These are phyloP conservation scores for Vaccinium darrowii DNA, from an alignment of 148 eudicot genomes.

Conservation along the genomic window DNA sequence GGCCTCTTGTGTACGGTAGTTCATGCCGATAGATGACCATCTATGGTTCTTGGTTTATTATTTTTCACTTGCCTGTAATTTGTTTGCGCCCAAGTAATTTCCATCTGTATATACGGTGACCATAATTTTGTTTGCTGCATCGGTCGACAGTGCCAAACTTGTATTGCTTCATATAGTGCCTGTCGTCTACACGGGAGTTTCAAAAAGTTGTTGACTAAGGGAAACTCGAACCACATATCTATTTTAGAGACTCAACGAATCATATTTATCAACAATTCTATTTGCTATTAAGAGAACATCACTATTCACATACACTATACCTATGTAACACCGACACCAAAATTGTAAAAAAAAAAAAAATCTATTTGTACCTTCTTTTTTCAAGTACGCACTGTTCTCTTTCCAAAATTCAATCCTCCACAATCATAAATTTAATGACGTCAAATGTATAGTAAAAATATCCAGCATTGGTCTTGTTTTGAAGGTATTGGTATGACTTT, in stretches of 20 bases:
- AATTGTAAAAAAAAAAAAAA: no score
- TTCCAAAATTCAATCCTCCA: background rate
- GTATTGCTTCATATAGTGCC: background rate
- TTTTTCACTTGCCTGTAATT: background rate
- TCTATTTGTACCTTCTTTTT: background rate
- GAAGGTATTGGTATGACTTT: constrained; percentile 11
- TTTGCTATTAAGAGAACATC: background rate
- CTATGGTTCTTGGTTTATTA: background rate
- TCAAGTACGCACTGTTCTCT: background rate
- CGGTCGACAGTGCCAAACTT: background rate
- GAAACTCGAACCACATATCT: background rate
- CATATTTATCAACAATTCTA: background rate
- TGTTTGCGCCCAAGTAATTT: background rate
- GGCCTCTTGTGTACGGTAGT: background rate
- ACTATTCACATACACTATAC: background rate
- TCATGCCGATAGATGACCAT: background rate
- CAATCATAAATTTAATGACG: background rate
- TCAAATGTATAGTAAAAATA: background rate
- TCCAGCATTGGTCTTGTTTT: constrained; percentile 12
- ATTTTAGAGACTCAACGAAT: background rate
- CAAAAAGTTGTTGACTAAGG: background rate
- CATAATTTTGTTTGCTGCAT: background rate
- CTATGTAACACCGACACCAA: no score
- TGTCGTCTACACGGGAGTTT: background rate
- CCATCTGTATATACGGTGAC: background rate